phyloP scores from a whole-genome alignment of 1,284 basidiomycete species.

The Irpex lacteus region DNA sequence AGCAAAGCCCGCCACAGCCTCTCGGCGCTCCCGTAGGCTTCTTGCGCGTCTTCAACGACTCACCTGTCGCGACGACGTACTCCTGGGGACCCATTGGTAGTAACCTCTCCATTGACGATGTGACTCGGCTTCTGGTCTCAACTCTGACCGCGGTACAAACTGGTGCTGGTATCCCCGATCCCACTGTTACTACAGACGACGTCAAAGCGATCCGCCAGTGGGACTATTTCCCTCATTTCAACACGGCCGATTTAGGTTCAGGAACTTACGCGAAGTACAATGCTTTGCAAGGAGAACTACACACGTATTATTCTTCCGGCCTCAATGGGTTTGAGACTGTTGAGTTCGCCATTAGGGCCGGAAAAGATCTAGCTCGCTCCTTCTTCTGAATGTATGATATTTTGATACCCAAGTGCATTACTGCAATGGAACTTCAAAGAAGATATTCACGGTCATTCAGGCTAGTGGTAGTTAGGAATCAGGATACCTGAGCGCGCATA shows the following conservation, averaged over 20 bases:
- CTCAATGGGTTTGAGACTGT: conserved; percentile 7
- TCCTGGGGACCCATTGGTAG: conserved; percentile 2
- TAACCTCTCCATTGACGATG: not conserved
- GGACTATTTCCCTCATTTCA: conserved; percentile 6
- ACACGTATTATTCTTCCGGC: conserved; percentile 4
- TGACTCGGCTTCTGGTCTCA: not conserved
- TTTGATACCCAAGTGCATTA: too few species aligned
- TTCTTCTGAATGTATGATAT: not conserved
- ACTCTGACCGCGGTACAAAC: not conserved
- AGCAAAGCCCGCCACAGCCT: not conserved
- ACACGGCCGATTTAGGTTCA: not conserved
- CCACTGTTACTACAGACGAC: not conserved
- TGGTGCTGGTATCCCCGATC: not conserved
- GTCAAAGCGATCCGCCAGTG: conserved; percentile 1
- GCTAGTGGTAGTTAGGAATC: too few species aligned
- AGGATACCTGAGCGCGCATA: too few species aligned
- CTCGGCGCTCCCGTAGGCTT: conserved; percentile 2
- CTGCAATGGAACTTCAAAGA: too few species aligned
- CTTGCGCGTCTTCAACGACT: conserved; percentile 1
- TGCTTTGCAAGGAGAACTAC: not conserved
- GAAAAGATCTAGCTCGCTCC: not conserved
- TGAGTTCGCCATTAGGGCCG: conserved; percentile 4
- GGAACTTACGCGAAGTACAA: not conserved
- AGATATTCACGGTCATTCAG: too few species aligned
- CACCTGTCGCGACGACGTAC: conserved; percentile 2